phyloP scores from a whole-genome alignment of 208 protist genomes.

The Vickermania ingenoplastis region DNA sequence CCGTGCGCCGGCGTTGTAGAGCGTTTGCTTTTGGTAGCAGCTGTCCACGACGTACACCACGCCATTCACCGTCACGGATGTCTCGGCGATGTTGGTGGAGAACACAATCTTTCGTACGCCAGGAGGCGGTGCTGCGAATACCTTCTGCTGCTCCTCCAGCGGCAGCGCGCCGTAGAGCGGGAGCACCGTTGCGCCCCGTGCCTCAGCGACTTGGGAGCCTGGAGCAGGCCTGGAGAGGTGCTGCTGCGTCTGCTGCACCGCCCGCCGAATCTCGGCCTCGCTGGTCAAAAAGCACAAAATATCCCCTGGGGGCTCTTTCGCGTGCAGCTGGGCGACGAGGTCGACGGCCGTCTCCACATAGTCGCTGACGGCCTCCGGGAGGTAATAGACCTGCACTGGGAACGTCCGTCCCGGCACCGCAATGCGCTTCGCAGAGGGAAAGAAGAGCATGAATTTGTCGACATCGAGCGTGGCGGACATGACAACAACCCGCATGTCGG shows the following conservation, averaged over 20 bases:
- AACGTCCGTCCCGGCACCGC: slow-evolving; percentile 95
- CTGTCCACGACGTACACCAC: slow-evolving; percentile 99
- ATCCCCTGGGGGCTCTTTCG: slow-evolving; percentile 57
- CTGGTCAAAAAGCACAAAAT: slow-evolving; percentile 87
- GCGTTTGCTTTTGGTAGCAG: slow-evolving; percentile 98
- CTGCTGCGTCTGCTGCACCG: slow-evolving; percentile 21
- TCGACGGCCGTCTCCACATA: slow-evolving; percentile 85
- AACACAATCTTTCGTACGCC: slow-evolving; percentile 92
- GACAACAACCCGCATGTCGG: slow-evolving; percentile 91
- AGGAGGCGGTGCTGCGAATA: slow-evolving; percentile 35
- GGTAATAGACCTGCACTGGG: slow-evolving; percentile 74
- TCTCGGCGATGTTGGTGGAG: slow-evolving; percentile 99
- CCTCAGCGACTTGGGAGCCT: no score
- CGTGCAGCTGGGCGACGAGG: slow-evolving; percentile 61
- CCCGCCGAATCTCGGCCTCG: slow-evolving; percentile 78
- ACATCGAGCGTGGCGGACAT: slow-evolving; percentile 97
- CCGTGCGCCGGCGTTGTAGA: slow-evolving; percentile 92
- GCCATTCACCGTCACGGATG: slow-evolving; percentile 99
- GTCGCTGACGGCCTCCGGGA: slow-evolving; percentile 81
- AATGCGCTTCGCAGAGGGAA: slow-evolving; percentile 93
- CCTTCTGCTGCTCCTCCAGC: slow-evolving; percentile 64
- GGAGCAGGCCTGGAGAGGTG: no score
- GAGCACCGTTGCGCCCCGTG: slow-evolving; percentile 18
- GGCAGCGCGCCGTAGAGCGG: slow-evolving; percentile 75
- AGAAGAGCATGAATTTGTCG: slow-evolving; percentile 96